Conservation (phyloP, 177 flowering plant genomes). For the Tripterygium wilfordii region DNA sequence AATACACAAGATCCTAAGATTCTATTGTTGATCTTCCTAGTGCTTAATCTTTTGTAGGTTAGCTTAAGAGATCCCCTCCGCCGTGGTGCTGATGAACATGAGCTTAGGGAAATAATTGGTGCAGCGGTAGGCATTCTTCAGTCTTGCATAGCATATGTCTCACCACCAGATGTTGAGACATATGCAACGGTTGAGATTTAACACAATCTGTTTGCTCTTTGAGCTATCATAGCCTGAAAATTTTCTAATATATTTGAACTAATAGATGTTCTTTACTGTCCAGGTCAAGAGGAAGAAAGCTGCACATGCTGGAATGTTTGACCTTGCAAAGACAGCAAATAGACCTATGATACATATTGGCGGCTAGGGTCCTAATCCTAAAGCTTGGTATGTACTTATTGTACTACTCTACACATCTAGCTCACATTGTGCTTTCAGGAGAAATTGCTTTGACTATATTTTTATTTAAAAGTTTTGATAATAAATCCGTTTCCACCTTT, state of each 20-base stretch:
- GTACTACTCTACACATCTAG: no score
- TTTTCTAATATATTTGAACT: no score
- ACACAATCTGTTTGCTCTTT: no score
- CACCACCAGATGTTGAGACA: no score
- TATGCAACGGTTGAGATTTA: no score
- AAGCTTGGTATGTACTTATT: conserved; percentile 19
- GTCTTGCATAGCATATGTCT: no score
- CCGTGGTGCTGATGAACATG: conserved; percentile 63
- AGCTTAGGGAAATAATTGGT: conserved; percentile 71
- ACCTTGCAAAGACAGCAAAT: conserved; percentile 86
- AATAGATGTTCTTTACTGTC: conserved; percentile 3
- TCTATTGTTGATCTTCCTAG: not conserved
- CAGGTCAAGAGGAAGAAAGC: conserved; percentile 97
- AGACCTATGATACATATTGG: conserved; percentile 98
- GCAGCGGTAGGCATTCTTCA: conserved; percentile 58
- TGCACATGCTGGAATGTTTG: conserved; percentile 97
- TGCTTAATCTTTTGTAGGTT: conserved; percentile 46
- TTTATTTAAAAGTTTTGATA: no score
- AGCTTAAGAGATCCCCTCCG: conserved; percentile 96
- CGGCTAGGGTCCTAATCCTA: no score
- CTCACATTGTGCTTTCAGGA: no score
- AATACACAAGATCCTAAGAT: not conserved
- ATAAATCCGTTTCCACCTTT: no score
- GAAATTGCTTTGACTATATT: no score
- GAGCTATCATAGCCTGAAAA: no score